Evolutionary conservation across 2,329 filamentous ascomycete genomes (phyloP).

Genomic region (Neopestalotiopsis clavispora): DNA sequence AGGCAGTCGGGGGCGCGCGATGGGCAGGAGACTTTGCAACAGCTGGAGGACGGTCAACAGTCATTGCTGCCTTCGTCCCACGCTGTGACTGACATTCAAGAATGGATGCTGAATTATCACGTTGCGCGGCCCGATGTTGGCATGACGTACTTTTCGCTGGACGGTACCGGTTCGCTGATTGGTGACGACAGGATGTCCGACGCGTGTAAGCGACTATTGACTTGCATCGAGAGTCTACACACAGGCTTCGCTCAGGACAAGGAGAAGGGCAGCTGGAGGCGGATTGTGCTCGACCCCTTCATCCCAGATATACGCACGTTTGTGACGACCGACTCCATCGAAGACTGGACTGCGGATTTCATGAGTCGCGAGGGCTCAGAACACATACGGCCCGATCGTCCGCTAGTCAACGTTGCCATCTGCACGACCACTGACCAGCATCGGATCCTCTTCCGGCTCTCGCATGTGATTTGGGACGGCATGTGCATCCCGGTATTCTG

Average conservation of each 20-base stretch:
- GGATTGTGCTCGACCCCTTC: background rate
- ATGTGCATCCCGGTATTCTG: conserved; percentile 15
- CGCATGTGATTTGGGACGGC: conserved; percentile 8
- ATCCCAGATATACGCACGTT: background rate
- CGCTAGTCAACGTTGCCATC: conserved; percentile 8
- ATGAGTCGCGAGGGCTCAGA: background rate
- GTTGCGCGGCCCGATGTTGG: conserved; percentile 11
- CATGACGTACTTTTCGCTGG: conserved; percentile 17
- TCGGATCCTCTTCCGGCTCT: conserved; percentile 14
- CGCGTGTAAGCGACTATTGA: conserved; percentile 4
- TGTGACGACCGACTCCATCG: background rate
- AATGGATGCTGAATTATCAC: conserved; percentile 12
- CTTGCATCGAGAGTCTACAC: conserved; percentile 6
- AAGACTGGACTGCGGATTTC: conserved; percentile 13
- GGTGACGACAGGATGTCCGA: conserved; percentile 10
- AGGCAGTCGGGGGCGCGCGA: too few relatives aligned
- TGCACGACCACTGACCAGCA: conserved; percentile 3
- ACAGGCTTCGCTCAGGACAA: conserved; percentile 9
- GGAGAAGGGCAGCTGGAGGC: conserved; percentile 2
- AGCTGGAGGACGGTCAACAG: too few relatives aligned
- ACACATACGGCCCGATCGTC: background rate
- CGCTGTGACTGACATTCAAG: conserved; percentile 10
- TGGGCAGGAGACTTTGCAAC: too few relatives aligned
- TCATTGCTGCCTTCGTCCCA: conserved; percentile 9
- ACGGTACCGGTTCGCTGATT: background rate